Evolutionary conservation across 805 yeast species (phyloP), one percentile per base, ranked within the genome.

Genomic region (Diddensiella santjacobensis): DNA sequence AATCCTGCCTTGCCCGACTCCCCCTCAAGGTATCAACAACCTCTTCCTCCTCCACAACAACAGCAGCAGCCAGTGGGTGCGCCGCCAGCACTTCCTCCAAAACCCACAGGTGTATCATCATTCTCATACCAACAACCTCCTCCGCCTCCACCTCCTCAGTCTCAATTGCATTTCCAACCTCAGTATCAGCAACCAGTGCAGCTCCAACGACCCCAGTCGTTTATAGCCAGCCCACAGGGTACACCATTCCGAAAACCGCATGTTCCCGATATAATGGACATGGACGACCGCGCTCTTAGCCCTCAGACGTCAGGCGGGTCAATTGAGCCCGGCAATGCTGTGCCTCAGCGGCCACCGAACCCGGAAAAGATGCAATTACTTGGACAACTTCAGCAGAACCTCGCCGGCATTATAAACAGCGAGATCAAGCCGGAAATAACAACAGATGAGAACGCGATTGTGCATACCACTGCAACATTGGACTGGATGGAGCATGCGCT

Each of bases 341-440:
- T 17, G 3, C 74, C 73, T 1, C 69, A 69, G 4, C 58, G 64
- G 24, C 75, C 73, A 8, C 72, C 71, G 6, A 54, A 70, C 33
- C 76, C 76, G 3, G 66, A 65, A 35, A 64, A 65, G 20, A 43
- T 53, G 15, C 56, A 56, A 24, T 58, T 64, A 2, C 51, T 60
- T 20, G 51, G 47, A 13, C 52, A 53, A 6, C 55, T 68, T 3
- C 47, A 60, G 2, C 43, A 47, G 3, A 44, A 55, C 42, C 50
- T 71, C 10, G 55, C 58, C 17, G 44, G 53, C 18, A 52, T 61
- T 4, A 55, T 62, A 8, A 54, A 54, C 2, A 47, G 47, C 11
- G 65, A 62, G 2, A 52, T 62, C 6, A 51, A 51, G 31, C 62
- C 50, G 15, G 57, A 56, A 44, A 58, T 40, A 26, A 58, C 53